Base-by-base conservation (phyloP, 169 alveolate species). In the Plasmodium blacklocki region DNA sequence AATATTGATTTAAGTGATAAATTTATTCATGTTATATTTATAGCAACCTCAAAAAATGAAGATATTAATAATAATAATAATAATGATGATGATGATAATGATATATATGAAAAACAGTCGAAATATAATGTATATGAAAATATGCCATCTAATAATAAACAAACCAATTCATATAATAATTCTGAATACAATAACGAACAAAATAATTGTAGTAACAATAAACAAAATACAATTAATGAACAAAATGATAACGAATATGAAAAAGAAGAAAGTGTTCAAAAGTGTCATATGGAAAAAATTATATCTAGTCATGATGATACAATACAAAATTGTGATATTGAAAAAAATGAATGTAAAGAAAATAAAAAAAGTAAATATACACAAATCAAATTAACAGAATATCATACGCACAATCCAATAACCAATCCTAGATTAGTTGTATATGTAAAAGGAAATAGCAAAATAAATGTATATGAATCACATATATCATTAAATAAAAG, bases 401-500 rank as follows among this genome's bases (percentile, higher is more conserved):
- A 39, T 39, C 67, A 50, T 47, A 88, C 5, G 19, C 68, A 78
- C 32, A 78, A 14, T 49, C 89, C 93, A 26, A 39, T 74, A 62
- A 39, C 47, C 8, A 88, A 88, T 58, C 95, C 95, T 2, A 62
- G 95, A 21, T 29, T 87, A 50, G 89, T 93, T 9, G 71, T 93
- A 15, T 89, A 88, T 72, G 74, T 93, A n/a, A 89, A 89, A 49
- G 73, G 74, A 49, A 89, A 85, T 56, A 88, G 91, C 52, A 88
- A 87, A 70, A 73, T 89, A 70, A 86, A 73, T 39, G 47, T 93
- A 4, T 88, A 93, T 50, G 94, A 93, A 71, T 86, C 95, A 8
- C 91, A 75, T 59, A 88, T 93, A 58, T 73, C 92, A 11, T 56
- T 68, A 63, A 68, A 43, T 49, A 47, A 68, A 18, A 89, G 59